Percentiles rank a stretch among this genome's conserved stretches.
Conservation (phyloP, 2,329 filamentous ascomycete species). For the Fusarium sp. region DNA sequence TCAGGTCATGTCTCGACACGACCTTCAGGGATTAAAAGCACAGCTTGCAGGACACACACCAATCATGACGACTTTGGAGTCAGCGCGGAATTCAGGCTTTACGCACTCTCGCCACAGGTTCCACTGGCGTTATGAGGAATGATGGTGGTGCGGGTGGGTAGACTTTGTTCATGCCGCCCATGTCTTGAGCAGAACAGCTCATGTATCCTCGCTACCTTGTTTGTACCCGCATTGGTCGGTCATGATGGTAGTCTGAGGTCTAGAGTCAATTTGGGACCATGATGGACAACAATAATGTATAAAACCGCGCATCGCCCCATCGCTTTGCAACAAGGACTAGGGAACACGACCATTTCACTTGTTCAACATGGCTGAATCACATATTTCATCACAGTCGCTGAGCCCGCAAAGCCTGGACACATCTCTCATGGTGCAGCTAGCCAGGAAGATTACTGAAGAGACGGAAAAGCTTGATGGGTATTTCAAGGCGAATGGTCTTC, state of each 20-base stretch:
- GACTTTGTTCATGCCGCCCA: conserved; percentile 3
- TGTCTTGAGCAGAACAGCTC: conserved; percentile 1
- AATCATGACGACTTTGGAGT: conserved; percentile 4
- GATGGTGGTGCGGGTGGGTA: conserved; percentile 12
- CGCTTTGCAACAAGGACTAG: not conserved
- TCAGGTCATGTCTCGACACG: not conserved
- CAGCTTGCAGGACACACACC: not conserved
- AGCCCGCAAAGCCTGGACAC: conserved; percentile 34
- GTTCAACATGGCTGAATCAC: conserved; percentile 37
- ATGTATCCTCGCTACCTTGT: not conserved
- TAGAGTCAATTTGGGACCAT: not conserved
- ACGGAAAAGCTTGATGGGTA: conserved; percentile 61
- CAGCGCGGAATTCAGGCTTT: not conserved
- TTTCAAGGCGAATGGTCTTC: conserved; percentile 53
- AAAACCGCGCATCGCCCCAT: conserved; percentile 18
- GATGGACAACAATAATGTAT: conserved; percentile 10
- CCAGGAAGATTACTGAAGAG: conserved; percentile 57
- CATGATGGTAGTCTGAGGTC: not conserved
- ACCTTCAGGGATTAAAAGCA: not conserved
- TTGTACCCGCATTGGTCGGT: conserved; percentile 15
- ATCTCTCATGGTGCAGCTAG: conserved; percentile 56
- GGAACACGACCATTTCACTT: not conserved
- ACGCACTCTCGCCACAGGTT: conserved; percentile 10
- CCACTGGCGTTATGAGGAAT: conserved; percentile 3
- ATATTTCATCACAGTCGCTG: conserved; percentile 49